Evolutionary conservation across 495 filamentous ascomycete genomes (phyloP), one percentile per base, ranked within the genome.

Genomic region (Talaromyces nanjingensis): DNA sequence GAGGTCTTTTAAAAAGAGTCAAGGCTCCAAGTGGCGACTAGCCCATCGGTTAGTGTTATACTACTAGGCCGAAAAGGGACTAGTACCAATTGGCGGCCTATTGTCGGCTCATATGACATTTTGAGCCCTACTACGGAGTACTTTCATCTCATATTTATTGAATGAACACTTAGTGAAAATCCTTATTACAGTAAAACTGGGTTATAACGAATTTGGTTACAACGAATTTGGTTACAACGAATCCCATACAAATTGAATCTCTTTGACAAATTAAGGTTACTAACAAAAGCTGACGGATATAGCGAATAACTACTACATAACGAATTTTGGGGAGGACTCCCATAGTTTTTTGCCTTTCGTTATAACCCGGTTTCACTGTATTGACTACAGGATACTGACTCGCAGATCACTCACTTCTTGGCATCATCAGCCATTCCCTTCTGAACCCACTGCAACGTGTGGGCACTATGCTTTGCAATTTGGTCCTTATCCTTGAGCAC

Each of bases 381-480:
- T 49, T 49, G 14, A 49, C n/a, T n/a, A 37, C 37, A 4, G 9
- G 37, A 42, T 12, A 12, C 3, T 42, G 14, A 42, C 14, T 42
- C 37, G 1, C 3, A 42, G 14, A 16, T 42, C 16, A 16, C 62
- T 66, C 54, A 78, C 68, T 73, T 76, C 69, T 82, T 76, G 25
- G 76, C 68, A 77, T 90, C 86, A 9, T 79, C 79, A 66, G 83
- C 78, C 85, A 88, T 89, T 6, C 84, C 82, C 63, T 78, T 60
- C 75, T 87, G 77, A 29, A 92, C 78, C 90, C 90, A 92, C 4
- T 70, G 69, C 65, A 75, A 75, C 3, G 72, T 56, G 57, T 74
- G 69, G 34, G 77, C 78, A 9, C 84, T 84, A 24, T 68, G 29
- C 72, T 84, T 80, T 45, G 90, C 85, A 65, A 81, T 69, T 61